A percentile compares a stretch with the other conserved stretches of the same genome.
phyloP scores from a whole-genome alignment of 169 alveolate species.

The Fabrea salina region DNA sequence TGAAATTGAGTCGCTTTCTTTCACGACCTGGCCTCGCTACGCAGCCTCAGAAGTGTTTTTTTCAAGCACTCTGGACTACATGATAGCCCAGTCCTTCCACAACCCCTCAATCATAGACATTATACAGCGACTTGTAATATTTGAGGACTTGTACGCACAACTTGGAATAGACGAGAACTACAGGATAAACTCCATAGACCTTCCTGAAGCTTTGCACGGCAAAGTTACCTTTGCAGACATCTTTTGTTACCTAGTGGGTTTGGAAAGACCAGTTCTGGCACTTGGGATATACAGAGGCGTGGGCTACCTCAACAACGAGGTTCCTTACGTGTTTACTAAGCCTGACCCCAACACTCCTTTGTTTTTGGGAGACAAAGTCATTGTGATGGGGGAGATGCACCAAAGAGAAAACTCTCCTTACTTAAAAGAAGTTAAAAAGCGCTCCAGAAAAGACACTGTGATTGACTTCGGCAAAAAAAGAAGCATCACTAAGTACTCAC shows the following conservation, averaged over 20 bases:
- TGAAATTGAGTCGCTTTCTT: slow-evolving; percentile 19
- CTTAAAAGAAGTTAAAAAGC: background rate
- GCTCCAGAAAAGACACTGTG: background rate
- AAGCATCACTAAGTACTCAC: background rate
- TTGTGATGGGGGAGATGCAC: slow-evolving; percentile 20
- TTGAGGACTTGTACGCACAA: slow-evolving; percentile 11
- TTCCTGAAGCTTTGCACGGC: background rate
- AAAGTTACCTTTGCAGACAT: slow-evolving; percentile 1
- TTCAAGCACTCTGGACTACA: slow-evolving; percentile 49
- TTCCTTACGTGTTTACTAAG: slow-evolving; percentile 32
- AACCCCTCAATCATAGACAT: slow-evolving; percentile 45
- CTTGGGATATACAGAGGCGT: slow-evolving; percentile 29
- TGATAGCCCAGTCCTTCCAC: slow-evolving; percentile 48
- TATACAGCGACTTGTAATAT: background rate
- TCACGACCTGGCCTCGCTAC: slow-evolving; percentile 37
- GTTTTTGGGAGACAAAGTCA: slow-evolving; percentile 11
- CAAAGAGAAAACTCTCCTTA: slow-evolving; percentile 1
- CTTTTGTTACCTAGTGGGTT: background rate
- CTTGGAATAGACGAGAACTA: slow-evolving; percentile 20
- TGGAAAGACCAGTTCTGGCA: slow-evolving; percentile 1
- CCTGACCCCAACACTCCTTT: slow-evolving; percentile 24
- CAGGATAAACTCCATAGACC: background rate
- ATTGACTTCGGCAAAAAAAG: background rate
- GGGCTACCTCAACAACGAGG: slow-evolving; percentile 11
- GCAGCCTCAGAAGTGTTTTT: slow-evolving; percentile 48